Base-by-base conservation (phyloP, 169 alveolate genomes). In the Plasmodium relictum region DNA sequence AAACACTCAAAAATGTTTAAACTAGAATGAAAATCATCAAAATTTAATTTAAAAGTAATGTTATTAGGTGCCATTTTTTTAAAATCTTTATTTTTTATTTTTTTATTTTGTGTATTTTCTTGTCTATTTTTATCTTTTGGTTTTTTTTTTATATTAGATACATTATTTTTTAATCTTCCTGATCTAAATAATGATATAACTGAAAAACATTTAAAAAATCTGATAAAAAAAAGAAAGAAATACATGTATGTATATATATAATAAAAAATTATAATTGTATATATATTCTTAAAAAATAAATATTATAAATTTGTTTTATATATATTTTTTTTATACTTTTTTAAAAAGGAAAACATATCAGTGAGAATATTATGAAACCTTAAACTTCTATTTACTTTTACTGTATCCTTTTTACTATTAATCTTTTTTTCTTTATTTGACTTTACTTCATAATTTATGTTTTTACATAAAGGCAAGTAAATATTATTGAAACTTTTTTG, bases 11-110 rank as follows among this genome's bases (percentile, higher is more conserved):
- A 80, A 50, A 80, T 68, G 22, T 80, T 80, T 31, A 80, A 39
- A 18, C 85, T 62, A 12, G 90, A 50, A 42, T 80, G 80, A 58
- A 66, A 80, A 70, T 80, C 90, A 5, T 80, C 90, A 52, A 80
- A 80, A 69, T 80, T 66, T 44, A 80, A 59, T 70, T 68, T 65
- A 80, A 80, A 80, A 48, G 24, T 41, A 37, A 80, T 68, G 39
- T 41, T 20, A 20, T 44, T 39, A 0, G 90, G 90, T 3, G 83
- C 56, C 26, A 41, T 80, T 24, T 80, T 80, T 20, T 80, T 80
- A 10, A 39, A 52, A 62, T 80, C 62, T 50, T 80, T 80, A 18
- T 22, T 41, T 31, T 58, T 70, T 10, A 7, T 50, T 5, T 66
- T 20, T 52, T 56, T 56, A 59, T 68, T 42, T 18, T 66, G 45